Evolutionary conservation across 805 yeast genomes (phyloP).

Genomic region (Teunomyces panamensis): DNA sequence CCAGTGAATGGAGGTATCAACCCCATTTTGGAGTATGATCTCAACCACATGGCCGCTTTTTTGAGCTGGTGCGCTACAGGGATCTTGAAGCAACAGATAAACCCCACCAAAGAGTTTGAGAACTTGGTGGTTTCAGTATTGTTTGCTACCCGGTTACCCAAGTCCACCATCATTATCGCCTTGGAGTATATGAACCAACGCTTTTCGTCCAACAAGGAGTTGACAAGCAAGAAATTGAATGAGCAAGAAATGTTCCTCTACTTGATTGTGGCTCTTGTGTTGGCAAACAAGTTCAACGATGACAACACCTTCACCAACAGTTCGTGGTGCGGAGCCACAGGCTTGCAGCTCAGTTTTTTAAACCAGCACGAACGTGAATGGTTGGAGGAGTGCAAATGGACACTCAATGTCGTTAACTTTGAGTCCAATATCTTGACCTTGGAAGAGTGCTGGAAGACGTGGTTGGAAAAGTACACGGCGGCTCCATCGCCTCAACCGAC

Average conservation of each 20-base stretch:
- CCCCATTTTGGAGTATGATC: conserved; percentile 74
- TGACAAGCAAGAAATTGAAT: conserved; percentile 12
- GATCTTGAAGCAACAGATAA: conserved; percentile 51
- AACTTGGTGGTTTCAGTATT: conserved; percentile 64
- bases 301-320: conserved; percentile 94
- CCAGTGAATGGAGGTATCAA: conserved; percentile 68
- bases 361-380: conserved; percentile 70
- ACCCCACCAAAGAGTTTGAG: conserved; percentile 51
- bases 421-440: conserved; percentile 37
- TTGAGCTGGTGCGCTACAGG: conserved; percentile 72
- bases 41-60: conserved; percentile 75
- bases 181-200: conserved; percentile 75
- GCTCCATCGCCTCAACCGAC: conserved; percentile 10
- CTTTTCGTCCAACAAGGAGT: conserved; percentile 25
- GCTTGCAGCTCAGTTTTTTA: conserved; percentile 57
- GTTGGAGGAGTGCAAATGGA: conserved; percentile 62
- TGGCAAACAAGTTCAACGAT: conserved; percentile 93
- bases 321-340: conserved; percentile 97
- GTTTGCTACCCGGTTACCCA: conserved; percentile 84
- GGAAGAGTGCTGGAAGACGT: conserved; percentile 45
- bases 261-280: conserved; percentile 65
- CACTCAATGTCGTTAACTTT: conserved; percentile 42
- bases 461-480: conserved; percentile 33
- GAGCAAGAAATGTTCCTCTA: conserved; percentile 47
- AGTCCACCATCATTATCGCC: conserved; percentile 75